Percentiles rank a stretch among this genome's conserved stretches.
Evolutionary conservation across 1,284 basidiomycete genomes (phyloP).

Genomic region (Ustilago loliicola): DNA sequence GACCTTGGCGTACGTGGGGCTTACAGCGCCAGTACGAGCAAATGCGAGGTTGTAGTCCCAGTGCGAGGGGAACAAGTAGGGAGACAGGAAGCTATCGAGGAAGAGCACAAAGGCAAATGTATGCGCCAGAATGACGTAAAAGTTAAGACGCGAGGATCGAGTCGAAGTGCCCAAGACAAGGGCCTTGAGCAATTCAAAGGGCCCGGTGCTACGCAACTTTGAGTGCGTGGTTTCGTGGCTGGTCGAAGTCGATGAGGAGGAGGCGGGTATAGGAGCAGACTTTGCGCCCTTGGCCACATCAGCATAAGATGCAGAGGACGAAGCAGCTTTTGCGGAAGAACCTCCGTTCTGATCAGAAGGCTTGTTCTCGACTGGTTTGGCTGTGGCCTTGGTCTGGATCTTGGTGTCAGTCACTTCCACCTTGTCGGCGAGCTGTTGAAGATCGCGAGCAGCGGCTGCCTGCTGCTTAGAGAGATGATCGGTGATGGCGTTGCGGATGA

Average conservation of each 20-base stretch:
- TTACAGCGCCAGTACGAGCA: constrained; percentile 63
- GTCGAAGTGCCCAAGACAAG: constrained; percentile 60
- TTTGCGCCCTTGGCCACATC: constrained; percentile 40
- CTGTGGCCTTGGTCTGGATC: constrained; percentile 35
- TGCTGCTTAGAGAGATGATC: constrained; percentile 19
- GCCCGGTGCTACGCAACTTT: constrained; percentile 18
- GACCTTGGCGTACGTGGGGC: constrained; percentile 59
- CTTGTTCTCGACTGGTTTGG: constrained; percentile 38
- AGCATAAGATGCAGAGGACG: constrained; percentile 34
- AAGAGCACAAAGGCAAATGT: constrained; percentile 61
- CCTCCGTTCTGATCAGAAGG: constrained; percentile 25
- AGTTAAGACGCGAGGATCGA: constrained; percentile 51
- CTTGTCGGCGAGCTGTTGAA: constrained; percentile 50
- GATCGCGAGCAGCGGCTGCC: constrained; percentile 30
- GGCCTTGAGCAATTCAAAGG: constrained; percentile 41
- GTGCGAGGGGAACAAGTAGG: constrained; percentile 68
- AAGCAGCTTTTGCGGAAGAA: constrained; percentile 11
- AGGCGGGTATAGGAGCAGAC: neutral
- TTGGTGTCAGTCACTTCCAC: constrained; percentile 46
- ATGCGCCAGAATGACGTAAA: constrained; percentile 54
- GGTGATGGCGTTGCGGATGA: constrained; percentile 43
- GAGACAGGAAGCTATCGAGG: constrained; percentile 65
- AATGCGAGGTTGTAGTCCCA: constrained; percentile 65
- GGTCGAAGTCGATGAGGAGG: neutral
- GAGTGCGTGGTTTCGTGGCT: constrained; percentile 5